Conservation (phyloP, 2,329 filamentous ascomycete genomes). For the Dactylellina leptospora region DNA sequence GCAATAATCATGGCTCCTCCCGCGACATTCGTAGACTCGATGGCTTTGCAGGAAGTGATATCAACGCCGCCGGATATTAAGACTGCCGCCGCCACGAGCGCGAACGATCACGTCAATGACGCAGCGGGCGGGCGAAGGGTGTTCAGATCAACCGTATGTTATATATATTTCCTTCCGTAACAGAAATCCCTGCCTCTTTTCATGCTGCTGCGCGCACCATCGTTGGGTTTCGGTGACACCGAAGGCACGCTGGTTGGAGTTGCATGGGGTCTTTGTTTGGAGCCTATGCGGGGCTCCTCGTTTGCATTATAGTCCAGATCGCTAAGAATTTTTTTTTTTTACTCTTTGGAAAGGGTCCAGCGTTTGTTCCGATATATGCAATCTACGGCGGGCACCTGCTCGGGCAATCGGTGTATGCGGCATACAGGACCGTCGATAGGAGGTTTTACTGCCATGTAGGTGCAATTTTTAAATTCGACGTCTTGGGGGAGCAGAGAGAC, state of each 20-base stretch:
- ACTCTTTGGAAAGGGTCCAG: constrained; percentile 25
- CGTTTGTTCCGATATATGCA: constrained; percentile 45
- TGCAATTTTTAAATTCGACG: constrained; percentile 6
- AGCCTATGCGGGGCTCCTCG: neutral
- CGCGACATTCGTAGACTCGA: constrained; percentile 48
- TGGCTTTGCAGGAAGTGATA: constrained; percentile 51
- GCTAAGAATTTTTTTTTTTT: constrained; percentile 10
- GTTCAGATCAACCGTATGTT: constrained; percentile 49
- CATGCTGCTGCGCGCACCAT: constrained; percentile 30
- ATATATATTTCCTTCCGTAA: constrained; percentile 19
- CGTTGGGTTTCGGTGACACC: constrained; percentile 52
- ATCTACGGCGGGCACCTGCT: constrained; percentile 64
- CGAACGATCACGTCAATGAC: constrained; percentile 25
- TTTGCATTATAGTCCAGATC: neutral
- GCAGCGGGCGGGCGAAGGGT: constrained; percentile 37
- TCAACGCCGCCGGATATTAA: constrained; percentile 40
- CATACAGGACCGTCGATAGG: constrained; percentile 59
- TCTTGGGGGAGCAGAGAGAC: neutral
- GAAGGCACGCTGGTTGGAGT: constrained; percentile 25
- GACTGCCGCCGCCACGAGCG: neutral
- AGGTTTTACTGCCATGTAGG: constrained; percentile 62
- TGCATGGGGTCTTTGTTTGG: constrained; percentile 16
- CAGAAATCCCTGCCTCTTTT: constrained; percentile 22
- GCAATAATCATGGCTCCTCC: constrained; percentile 42
- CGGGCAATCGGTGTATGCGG: constrained; percentile 61